Evolutionary conservation across 2,329 filamentous ascomycete species (phyloP).

Genomic region (Arthrobotrys iridis): DNA sequence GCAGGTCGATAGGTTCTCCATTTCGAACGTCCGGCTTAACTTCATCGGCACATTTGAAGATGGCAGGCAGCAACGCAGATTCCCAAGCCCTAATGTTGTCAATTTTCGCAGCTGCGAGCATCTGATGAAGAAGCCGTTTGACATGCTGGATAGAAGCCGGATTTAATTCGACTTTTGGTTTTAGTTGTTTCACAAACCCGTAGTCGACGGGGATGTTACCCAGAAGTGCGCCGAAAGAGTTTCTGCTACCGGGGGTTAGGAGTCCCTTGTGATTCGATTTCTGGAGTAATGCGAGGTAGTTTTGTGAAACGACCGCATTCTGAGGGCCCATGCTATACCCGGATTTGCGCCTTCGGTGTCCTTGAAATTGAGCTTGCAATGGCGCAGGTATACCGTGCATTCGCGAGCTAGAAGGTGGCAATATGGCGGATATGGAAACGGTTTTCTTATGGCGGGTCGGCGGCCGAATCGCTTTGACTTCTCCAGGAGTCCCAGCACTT

Average conservation of each 20-base stretch:
- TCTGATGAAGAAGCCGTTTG: constrained; percentile 81
- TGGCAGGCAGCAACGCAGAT: constrained; percentile 85
- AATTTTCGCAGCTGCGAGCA: constrained; percentile 79
- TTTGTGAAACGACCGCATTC: constrained; percentile 41
- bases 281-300: constrained; percentile 49
- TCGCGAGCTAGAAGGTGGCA: constrained; percentile 27
- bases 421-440: constrained; percentile 41
- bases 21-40: constrained; percentile 90
- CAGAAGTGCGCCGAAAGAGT: constrained; percentile 47
- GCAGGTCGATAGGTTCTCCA: constrained; percentile 95
- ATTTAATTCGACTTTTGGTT: constrained; percentile 82
- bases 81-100: constrained; percentile 83
- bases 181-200: constrained; percentile 41
- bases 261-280: constrained; percentile 43
- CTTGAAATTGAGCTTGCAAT: constrained; percentile 23
- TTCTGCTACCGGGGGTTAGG: constrained; percentile 29
- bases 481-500: not conserved
- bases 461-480: constrained; percentile 34
- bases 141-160: constrained; percentile 88
- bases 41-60: constrained; percentile 90
- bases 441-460: constrained; percentile 49
- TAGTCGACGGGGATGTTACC: constrained; percentile 22
- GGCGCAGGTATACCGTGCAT: constrained; percentile 15
- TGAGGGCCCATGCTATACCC: constrained; percentile 51
- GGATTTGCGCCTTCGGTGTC: constrained; percentile 39